These are phyloP conservation scores for Melanogaster broomeanus DNA, from an alignment of 768 basidiomycete species.

Conservation along the genomic window DNA sequence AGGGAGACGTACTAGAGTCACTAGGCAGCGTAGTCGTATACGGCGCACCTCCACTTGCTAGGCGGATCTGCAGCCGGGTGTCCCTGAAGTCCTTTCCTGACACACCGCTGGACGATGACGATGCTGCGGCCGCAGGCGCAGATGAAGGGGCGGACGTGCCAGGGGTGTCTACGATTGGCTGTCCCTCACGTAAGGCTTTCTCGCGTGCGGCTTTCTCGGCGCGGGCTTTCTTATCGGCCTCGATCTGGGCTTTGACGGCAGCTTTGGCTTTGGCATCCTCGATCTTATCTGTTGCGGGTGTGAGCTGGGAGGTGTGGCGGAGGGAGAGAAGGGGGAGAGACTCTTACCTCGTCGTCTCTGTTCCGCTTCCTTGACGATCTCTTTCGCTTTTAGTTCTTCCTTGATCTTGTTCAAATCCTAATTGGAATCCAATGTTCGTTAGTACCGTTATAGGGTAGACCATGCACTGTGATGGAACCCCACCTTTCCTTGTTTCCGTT, in stretches of 20 bases:
- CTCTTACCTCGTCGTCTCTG: constrained; percentile 71
- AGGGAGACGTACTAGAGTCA: constrained; percentile 61
- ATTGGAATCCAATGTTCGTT: not conserved
- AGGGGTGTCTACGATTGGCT: constrained; percentile 37
- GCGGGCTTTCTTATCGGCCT: constrained; percentile 87
- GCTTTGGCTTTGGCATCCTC: constrained; percentile 86
- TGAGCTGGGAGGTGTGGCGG: not conserved
- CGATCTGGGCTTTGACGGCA: constrained; percentile 91
- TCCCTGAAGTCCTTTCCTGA: constrained; percentile 81
- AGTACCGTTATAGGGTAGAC: not conserved
- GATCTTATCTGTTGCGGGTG: constrained; percentile 67
- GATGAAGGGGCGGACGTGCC: constrained; percentile 33
- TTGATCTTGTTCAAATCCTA: constrained; percentile 73
- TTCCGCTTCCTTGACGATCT: constrained; percentile 81
- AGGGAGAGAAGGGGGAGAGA: not conserved
- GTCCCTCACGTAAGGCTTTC: constrained; percentile 88
- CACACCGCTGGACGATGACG: constrained; percentile 39
- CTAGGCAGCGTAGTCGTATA: constrained; percentile 80
- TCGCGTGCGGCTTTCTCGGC: constrained; percentile 88
- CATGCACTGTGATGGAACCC: constrained; percentile 4
- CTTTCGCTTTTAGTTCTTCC: constrained; percentile 77
- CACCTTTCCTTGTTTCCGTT: constrained; percentile 85
- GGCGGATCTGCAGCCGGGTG: constrained; percentile 87
- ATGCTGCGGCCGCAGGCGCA: constrained; percentile 33
- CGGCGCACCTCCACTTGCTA: constrained; percentile 77